A percentile compares a stretch with the other conserved stretches of the same genome.
Conservation (phyloP, 73 alveolate species). For the Effrenium voratum region DNA sequence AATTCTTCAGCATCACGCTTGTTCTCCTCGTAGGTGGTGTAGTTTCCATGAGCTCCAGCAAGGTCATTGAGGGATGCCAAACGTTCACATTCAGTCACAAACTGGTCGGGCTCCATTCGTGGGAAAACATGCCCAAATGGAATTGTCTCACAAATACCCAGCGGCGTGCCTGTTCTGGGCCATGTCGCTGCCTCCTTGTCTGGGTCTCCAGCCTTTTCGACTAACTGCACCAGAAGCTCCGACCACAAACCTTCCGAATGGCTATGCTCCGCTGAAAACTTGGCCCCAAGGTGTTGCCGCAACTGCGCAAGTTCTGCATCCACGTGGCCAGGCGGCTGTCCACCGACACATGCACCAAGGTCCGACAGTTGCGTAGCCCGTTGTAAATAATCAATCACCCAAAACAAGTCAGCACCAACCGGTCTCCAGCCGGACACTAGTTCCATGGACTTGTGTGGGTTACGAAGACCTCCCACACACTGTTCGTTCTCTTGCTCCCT, state of each 20-base stretch:
- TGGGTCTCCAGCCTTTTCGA: neutral
- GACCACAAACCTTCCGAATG: neutral
- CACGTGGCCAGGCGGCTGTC: neutral
- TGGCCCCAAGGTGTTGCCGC: neutral
- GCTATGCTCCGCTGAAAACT: too few relatives aligned
- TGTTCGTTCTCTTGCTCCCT: neutral
- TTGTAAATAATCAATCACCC: neutral
- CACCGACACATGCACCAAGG: neutral
- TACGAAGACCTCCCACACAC: constrained; percentile 36
- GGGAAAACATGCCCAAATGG: constrained; percentile 38
- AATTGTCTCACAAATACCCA: neutral
- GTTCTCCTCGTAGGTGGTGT: constrained; percentile 14
- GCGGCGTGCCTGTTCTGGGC: constrained; percentile 35
- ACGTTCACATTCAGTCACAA: neutral
- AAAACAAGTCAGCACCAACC: neutral
- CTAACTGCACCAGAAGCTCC: neutral
- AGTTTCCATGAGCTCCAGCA: neutral
- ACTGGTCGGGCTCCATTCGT: neutral
- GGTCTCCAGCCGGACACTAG: neutral
- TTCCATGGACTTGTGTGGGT: neutral
- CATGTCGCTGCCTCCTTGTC: constrained; percentile 5
- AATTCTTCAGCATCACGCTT: neutral
- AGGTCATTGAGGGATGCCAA: neutral
- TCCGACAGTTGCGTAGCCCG: neutral
- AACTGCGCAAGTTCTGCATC: neutral